These are phyloP conservation scores for Cyberlindnera petersonii DNA, from an alignment of 805 yeast genomes.

Conservation along the genomic window DNA sequence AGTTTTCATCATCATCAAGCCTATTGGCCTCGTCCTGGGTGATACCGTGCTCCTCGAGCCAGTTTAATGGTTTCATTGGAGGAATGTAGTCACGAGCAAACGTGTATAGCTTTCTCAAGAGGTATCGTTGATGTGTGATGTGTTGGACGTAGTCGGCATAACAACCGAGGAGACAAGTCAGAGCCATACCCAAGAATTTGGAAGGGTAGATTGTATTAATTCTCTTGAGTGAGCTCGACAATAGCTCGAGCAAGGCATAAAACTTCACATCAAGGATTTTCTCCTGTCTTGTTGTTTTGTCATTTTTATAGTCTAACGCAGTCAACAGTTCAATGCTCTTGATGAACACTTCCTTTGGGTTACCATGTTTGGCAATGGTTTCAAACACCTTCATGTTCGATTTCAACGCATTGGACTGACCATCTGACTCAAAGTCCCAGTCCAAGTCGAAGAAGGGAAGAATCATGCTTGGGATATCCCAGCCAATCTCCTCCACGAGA, in stretches of 20 bases:
- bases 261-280: slow-evolving; percentile 42
- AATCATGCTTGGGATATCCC: slow-evolving; percentile 83
- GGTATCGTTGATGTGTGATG: slow-evolving; percentile 35
- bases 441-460: slow-evolving; percentile 46
- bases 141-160: slow-evolving; percentile 38
- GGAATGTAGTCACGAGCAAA: slow-evolving; percentile 59
- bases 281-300: slow-evolving; percentile 10
- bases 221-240: slow-evolving; percentile 52
- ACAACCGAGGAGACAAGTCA: slow-evolving; percentile 53
- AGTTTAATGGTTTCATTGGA: slow-evolving; percentile 38
- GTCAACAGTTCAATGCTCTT: slow-evolving; percentile 63
- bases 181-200: slow-evolving; percentile 67
- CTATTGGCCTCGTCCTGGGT: slow-evolving; percentile 38
- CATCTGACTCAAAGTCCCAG: slow-evolving; percentile 40
- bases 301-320: slow-evolving; percentile 27
- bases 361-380: slow-evolving; percentile 62
- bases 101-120: slow-evolving; percentile 59
- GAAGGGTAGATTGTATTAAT: slow-evolving; percentile 75
- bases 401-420: slow-evolving; percentile 26
- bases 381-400: slow-evolving; percentile 50
- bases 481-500: slow-evolving; percentile 67
- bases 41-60: slow-evolving; percentile 30
- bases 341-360: slow-evolving; percentile 75
- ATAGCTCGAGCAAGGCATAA: slow-evolving; percentile 63
- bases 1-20: slow-evolving; percentile 50